Evolutionary conservation across 805 yeast species (phyloP).

Genomic region (Ogataea salicorniae): DNA sequence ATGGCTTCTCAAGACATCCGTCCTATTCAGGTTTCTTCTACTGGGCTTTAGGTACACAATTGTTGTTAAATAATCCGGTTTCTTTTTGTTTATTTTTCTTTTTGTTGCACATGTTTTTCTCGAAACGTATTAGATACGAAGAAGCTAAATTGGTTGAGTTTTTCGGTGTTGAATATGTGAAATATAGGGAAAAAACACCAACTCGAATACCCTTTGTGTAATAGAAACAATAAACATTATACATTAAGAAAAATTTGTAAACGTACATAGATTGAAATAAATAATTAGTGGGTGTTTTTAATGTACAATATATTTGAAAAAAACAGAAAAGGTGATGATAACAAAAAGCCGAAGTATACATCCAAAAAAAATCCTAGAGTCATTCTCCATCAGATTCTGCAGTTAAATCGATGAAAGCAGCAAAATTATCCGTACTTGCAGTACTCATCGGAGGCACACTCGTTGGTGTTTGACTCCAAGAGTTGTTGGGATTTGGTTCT

Average conservation of each 20-base stretch:
- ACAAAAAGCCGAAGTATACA: too few relatives aligned
- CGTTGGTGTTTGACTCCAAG: too few relatives aligned
- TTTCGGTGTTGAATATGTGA: constrained; percentile 62
- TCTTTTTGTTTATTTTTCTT: constrained; percentile 47
- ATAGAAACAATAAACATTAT: background rate
- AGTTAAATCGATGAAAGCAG: constrained; percentile 26
- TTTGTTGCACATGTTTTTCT: constrained; percentile 68
- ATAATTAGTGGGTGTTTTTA: too few relatives aligned
- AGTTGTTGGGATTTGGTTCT: too few relatives aligned
- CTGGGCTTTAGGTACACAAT: constrained; percentile 89
- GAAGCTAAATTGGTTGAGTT: constrained; percentile 60
- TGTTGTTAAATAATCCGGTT: constrained; percentile 62
- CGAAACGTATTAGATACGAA: constrained; percentile 61
- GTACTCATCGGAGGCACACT: background rate
- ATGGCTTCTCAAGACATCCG: constrained; percentile 71
- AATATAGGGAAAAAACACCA: constrained; percentile 44
- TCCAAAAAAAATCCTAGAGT: too few relatives aligned
- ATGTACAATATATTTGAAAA: too few relatives aligned
- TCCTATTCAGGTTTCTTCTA: constrained; percentile 86
- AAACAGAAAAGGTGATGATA: too few relatives aligned
- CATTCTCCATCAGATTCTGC: background rate
- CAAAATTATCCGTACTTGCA: background rate
- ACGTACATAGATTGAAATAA: too few relatives aligned
- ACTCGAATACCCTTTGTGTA: constrained; percentile 63
- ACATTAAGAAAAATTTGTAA: constrained; percentile 14